These are phyloP conservation scores for Coemansia sp. DNA, from an alignment of 192 early-diverging fungal genomes.

Conservation along the genomic window DNA sequence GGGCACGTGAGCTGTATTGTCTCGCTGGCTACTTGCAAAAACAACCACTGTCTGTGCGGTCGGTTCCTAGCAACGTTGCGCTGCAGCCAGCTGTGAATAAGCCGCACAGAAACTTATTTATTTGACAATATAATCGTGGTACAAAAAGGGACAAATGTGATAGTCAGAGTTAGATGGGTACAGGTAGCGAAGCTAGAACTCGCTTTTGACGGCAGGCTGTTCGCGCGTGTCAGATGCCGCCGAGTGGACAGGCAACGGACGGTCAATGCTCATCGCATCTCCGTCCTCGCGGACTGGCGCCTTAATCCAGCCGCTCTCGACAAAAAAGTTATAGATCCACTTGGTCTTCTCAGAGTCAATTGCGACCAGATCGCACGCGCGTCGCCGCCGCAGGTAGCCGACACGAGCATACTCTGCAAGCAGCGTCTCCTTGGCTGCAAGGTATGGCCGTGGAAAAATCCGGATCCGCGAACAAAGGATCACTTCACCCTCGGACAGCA, in stretches of 20 bases:
- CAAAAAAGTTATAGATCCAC: slow-evolving; percentile 90
- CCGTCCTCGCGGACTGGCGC: slow-evolving; percentile 2
- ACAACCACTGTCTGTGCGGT: too few species aligned
- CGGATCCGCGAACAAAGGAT: slow-evolving; percentile 78
- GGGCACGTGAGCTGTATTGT: neutral
- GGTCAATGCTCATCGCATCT: neutral
- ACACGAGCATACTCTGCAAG: slow-evolving; percentile 78
- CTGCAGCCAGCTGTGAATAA: too few species aligned
- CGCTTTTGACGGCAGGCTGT: neutral
- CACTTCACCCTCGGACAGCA: slow-evolving; percentile 78
- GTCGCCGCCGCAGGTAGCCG: slow-evolving; percentile 69
- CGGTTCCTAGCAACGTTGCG: too few species aligned
- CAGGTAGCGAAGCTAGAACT: neutral
- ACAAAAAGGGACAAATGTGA: neutral
- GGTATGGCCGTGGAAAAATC: slow-evolving; percentile 84
- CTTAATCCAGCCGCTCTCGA: slow-evolving; percentile 90
- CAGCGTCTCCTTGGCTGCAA: slow-evolving; percentile 90
- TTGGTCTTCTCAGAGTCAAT: slow-evolving; percentile 91
- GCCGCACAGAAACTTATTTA: neutral
- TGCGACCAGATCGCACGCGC: slow-evolving; percentile 83
- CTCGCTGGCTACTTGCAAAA: too few species aligned
- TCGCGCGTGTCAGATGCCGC: neutral
- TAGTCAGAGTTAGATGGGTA: neutral
- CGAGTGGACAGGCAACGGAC: neutral
- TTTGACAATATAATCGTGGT: neutral